Conservation (phyloP, 305 asterid genomes). For the Caryopteris hybrid region DNA sequence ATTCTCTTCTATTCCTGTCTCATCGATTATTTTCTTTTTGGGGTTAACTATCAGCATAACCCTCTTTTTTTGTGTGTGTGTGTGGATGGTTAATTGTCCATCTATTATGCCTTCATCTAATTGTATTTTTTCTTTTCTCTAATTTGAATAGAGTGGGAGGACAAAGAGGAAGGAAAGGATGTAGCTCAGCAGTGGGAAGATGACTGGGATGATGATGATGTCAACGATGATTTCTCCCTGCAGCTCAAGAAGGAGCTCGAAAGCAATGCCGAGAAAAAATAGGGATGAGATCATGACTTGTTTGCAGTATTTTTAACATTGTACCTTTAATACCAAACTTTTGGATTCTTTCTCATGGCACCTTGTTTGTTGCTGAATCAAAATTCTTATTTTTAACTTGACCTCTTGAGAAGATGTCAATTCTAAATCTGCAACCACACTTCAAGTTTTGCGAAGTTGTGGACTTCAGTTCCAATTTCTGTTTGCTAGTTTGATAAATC, state of each 20-base stretch:
- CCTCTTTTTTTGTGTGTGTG: too few species aligned
- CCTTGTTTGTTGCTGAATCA: conserved; percentile 9
- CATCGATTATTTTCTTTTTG: neutral
- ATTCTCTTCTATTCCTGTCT: neutral
- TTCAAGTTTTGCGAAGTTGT: too few species aligned
- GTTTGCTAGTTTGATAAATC: too few species aligned
- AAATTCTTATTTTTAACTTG: neutral
- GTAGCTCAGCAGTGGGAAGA: conserved; percentile 95
- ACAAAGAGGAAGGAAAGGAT: conserved; percentile 64
- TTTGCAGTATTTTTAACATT: conserved; percentile 1
- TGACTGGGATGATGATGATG: conserved; percentile 99
- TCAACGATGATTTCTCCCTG: conserved; percentile 84
- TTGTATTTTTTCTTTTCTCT: neutral
- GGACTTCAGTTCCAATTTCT: too few species aligned
- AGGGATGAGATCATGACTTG: neutral
- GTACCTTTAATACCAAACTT: neutral
- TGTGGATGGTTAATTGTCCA: too few species aligned
- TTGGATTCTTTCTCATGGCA: neutral
- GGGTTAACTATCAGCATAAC: too few species aligned
- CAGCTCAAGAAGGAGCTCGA: conserved; percentile 93
- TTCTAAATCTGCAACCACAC: too few species aligned
- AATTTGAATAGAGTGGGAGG: conserved; percentile 61
- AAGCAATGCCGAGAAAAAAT: conserved; percentile 36
- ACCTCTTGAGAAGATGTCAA: neutral
- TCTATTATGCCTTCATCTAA: too few species aligned